Percentiles rank a stretch among this genome's conserved stretches.
These are phyloP conservation scores for Rhizopus arrhizus DNA, from an alignment of 371 early-diverging fungal genomes.

Conservation along the genomic window DNA sequence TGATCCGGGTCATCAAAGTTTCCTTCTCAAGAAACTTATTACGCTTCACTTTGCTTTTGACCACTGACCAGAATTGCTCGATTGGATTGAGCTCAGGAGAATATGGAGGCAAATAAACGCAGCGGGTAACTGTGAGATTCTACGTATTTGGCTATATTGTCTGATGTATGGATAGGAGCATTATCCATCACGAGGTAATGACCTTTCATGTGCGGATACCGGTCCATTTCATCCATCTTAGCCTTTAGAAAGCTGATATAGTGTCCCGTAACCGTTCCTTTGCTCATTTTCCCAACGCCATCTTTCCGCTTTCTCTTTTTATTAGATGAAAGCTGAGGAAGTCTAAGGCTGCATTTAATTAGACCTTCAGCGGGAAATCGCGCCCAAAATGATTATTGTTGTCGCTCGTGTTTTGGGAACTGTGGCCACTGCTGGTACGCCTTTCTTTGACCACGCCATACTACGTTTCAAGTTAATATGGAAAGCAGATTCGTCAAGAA, in stretches of 20 bases:
- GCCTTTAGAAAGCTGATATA: conserved; percentile 21
- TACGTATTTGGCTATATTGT: conserved; percentile 15
- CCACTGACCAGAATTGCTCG: conserved; percentile 25
- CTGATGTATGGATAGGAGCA: conserved; percentile 20
- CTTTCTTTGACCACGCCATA: no score
- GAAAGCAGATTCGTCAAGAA: conserved; percentile 6
- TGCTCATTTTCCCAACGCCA: conserved; percentile 17
- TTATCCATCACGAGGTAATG: conserved; percentile 25
- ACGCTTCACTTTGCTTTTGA: conserved; percentile 17
- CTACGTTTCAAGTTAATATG: conserved; percentile 8
- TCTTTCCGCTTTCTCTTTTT: conserved; percentile 6
- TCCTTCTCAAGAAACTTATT: conserved; percentile 8
- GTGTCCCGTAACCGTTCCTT: conserved; percentile 23
- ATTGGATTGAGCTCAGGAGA: conserved; percentile 22
- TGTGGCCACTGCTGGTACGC: no score
- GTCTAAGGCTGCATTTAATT: conserved; percentile 9
- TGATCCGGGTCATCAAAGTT: conserved; percentile 5
- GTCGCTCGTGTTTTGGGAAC: conserved; percentile 3
- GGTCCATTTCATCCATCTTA: conserved; percentile 24
- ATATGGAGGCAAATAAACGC: conserved; percentile 19
- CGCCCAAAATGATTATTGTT: neutral
- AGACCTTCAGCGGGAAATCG: conserved; percentile 8
- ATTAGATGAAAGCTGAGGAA: conserved; percentile 9
- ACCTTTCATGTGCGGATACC: conserved; percentile 23
- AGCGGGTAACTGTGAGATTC: conserved; percentile 20